A percentile compares a stretch with the other conserved stretches of the same genome.
These are phyloP conservation scores for Lentinula aciculospora DNA, from an alignment of 768 basidiomycete genomes.

Conservation along the genomic window DNA sequence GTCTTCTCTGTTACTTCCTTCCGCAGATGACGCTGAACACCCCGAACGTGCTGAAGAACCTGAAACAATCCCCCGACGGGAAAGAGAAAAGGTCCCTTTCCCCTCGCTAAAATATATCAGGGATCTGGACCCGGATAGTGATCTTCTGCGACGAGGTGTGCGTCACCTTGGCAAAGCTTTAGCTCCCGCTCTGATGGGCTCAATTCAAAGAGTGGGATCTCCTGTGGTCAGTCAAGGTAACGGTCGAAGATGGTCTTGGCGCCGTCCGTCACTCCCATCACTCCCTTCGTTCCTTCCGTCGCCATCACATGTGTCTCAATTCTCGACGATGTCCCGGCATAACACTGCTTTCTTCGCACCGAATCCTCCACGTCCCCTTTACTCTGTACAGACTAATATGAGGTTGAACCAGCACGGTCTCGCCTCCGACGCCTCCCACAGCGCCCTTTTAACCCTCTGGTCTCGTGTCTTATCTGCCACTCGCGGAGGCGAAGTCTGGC, in stretches of 20 bases:
- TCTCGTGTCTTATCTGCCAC: conserved; percentile 42
- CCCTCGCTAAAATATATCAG: conserved; percentile 11
- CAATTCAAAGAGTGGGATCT: neutral
- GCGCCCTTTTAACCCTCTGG: conserved; percentile 29
- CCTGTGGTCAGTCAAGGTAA: neutral
- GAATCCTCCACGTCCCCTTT: neutral
- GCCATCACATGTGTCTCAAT: neutral
- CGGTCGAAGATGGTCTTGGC: neutral
- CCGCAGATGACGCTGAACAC: neutral
- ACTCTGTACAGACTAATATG: neutral
- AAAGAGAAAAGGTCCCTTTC: conserved; percentile 1
- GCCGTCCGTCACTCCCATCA: neutral
- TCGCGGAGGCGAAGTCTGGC: conserved; percentile 48
- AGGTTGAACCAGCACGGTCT: neutral
- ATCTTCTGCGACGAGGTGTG: conserved; percentile 11
- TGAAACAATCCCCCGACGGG: neutral
- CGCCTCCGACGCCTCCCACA: neutral
- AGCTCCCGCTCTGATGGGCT: neutral
- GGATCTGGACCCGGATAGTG: conserved; percentile 6
- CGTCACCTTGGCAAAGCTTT: neutral
- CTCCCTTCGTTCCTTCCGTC: neutral
- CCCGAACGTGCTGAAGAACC: neutral
- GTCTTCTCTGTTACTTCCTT: neutral
- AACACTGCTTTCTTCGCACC: neutral
- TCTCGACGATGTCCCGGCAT: neutral